These are phyloP conservation scores for Centella asiatica DNA, from an alignment of 129 eudicot genomes.

Conservation along the genomic window DNA sequence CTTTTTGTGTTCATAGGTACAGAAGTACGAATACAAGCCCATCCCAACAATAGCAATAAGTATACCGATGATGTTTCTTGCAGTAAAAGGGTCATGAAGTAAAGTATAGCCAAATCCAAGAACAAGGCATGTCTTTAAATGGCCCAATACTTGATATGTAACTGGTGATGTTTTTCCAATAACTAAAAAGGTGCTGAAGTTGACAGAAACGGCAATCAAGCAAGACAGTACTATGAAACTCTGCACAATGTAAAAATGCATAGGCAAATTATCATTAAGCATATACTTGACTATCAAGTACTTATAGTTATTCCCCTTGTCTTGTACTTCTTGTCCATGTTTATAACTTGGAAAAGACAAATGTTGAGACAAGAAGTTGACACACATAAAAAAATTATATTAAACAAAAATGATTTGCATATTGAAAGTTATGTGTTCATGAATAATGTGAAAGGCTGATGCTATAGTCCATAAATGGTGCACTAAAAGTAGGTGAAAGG, in stretches of 20 bases:
- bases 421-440: too few species aligned
- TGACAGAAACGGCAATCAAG: slow-evolving; percentile 91
- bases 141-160: slow-evolving; percentile 93
- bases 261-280: too few species aligned
- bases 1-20: slow-evolving; percentile 69
- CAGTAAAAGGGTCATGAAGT: slow-evolving; percentile 84
- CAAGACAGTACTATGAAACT: slow-evolving; percentile 81
- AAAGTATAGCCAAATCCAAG: slow-evolving; percentile 93
- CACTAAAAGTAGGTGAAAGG: too few species aligned
- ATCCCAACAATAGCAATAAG: slow-evolving; percentile 83
- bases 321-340: too few species aligned
- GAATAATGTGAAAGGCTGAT: too few species aligned
- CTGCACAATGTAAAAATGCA: slow-evolving; percentile 34
- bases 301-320: too few species aligned
- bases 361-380: too few species aligned
- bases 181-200: slow-evolving; percentile 92
- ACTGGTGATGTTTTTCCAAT: slow-evolving; percentile 98
- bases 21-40: slow-evolving; percentile 88
- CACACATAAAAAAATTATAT: too few species aligned
- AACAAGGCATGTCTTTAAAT: slow-evolving; percentile 89
- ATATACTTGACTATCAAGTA: too few species aligned
- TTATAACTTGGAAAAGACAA: too few species aligned
- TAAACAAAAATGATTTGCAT: too few species aligned
- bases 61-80: slow-evolving; percentile 83
- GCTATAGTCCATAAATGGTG: too few species aligned